Conservation (phyloP, 345 rosid genomes). For the Brassica incana region DNA sequence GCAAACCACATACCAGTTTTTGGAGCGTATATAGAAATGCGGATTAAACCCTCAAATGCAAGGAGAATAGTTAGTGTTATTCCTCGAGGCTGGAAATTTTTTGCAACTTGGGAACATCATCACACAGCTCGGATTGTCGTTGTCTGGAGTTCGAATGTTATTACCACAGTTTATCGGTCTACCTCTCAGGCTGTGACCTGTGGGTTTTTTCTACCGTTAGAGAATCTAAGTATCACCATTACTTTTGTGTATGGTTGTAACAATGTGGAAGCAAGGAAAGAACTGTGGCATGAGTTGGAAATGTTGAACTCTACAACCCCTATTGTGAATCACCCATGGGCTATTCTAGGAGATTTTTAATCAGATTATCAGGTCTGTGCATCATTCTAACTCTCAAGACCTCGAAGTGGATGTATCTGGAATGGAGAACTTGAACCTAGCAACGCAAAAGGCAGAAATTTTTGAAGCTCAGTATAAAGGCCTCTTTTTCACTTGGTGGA, state of each 20-base stretch:
- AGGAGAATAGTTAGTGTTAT: not conserved
- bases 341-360: not conserved
- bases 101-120: not conserved
- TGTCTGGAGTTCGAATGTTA: not conserved
- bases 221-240: not conserved
- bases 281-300: not conserved
- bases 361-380: not conserved
- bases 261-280: not conserved
- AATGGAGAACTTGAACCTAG: not conserved
- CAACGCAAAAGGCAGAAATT: not conserved
- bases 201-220: not conserved
- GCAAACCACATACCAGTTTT: not conserved
- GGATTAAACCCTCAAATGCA: not conserved
- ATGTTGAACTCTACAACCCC: not conserved
- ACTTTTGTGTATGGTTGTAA: not conserved
- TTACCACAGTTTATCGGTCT: not conserved
- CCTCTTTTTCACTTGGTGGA: not conserved
- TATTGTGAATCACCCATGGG: not conserved
- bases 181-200: not conserved
- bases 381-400: too few species aligned
- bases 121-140: not conserved
- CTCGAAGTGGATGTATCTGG: not conserved
- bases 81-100: not conserved
- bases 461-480: not conserved
- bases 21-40: not conserved